Conservation (phyloP, 2,329 filamentous ascomycete genomes). For the Diaporthe sp. region DNA sequence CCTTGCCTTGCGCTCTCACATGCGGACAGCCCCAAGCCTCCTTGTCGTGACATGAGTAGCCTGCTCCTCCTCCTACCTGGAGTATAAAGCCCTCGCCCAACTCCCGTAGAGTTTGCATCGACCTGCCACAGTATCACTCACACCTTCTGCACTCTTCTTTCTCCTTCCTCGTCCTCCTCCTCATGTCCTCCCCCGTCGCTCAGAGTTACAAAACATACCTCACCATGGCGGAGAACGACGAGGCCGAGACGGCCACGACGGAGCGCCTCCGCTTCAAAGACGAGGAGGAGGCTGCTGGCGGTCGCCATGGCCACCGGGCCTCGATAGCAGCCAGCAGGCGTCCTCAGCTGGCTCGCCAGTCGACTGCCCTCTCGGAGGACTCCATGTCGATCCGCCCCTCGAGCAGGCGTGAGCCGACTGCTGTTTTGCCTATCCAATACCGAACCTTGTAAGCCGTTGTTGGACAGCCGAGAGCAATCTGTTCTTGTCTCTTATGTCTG, state of each 20-base stretch:
- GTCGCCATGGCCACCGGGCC: neutral
- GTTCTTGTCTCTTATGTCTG: constrained; percentile 20
- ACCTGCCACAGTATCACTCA: neutral
- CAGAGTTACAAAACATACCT: constrained; percentile 36
- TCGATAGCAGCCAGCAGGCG: constrained; percentile 1
- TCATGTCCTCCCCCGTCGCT: constrained; percentile 32
- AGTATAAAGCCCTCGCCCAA: constrained; percentile 34
- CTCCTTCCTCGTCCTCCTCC: neutral
- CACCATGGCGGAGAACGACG: constrained; percentile 30
- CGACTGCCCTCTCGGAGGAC: constrained; percentile 38
- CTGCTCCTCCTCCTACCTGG: neutral
- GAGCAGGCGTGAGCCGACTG: constrained; percentile 51
- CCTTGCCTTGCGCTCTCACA: neutral
- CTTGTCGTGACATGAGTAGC: constrained; percentile 3
- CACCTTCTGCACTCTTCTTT: neutral
- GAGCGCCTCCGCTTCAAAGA: constrained; percentile 39
- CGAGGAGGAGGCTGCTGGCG: constrained; percentile 29
- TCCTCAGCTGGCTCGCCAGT: constrained; percentile 22
- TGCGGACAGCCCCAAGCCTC: neutral
- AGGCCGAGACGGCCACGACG: constrained; percentile 7
- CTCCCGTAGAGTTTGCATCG: constrained; percentile 3
- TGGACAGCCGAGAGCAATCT: constrained; percentile 5
- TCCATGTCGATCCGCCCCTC: constrained; percentile 27
- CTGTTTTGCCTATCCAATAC: constrained; percentile 67
- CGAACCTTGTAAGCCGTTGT: constrained; percentile 61